Percentiles rank a stretch among this genome's conserved stretches.
phyloP scores from a whole-genome alignment of 108 stramenopile species.

The Nitzschia sp. region DNA sequence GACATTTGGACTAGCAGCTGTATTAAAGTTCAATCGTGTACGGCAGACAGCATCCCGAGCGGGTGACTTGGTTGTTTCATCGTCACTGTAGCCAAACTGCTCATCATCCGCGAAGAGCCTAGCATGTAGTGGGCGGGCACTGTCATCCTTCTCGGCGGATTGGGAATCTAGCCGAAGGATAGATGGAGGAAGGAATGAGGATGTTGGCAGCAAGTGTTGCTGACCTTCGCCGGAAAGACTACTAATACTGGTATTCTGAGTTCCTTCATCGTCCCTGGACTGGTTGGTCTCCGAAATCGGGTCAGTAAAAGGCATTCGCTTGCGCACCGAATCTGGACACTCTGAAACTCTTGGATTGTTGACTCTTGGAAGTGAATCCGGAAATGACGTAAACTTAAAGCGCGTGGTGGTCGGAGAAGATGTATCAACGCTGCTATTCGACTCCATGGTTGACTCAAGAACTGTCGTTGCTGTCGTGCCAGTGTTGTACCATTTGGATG shows the following conservation, averaged over 20 bases:
- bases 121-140: slow-evolving; percentile 25
- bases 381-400: slow-evolving; percentile 80
- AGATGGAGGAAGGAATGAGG: slow-evolving; percentile 43
- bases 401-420: slow-evolving; percentile 54
- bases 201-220: slow-evolving; percentile 24
- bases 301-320: slow-evolving; percentile 30
- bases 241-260: slow-evolving; percentile 42
- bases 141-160: slow-evolving; percentile 21
- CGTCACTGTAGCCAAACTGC: slow-evolving; percentile 39
- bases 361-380: slow-evolving; percentile 76
- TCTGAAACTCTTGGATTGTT: slow-evolving; percentile 30
- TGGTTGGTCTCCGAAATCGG: not conserved
- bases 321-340: slow-evolving; percentile 32
- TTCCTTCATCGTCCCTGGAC: slow-evolving; percentile 32
- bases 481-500: slow-evolving; percentile 21
- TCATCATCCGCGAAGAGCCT: slow-evolving; percentile 43
- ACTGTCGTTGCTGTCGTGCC: slow-evolving; percentile 23
- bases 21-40: slow-evolving; percentile 68
- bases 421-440: slow-evolving; percentile 29
- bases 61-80: slow-evolving; percentile 32
- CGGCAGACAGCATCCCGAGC: slow-evolving; percentile 29
- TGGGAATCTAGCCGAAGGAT: slow-evolving; percentile 33
- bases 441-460: slow-evolving; percentile 31
- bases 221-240: slow-evolving; percentile 43
- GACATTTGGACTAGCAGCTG: slow-evolving; percentile 32